Evolutionary conservation across 2,329 filamentous ascomycete genomes (phyloP), one percentile per base, ranked within the genome.

Genomic region (Phialophora macrospora): DNA sequence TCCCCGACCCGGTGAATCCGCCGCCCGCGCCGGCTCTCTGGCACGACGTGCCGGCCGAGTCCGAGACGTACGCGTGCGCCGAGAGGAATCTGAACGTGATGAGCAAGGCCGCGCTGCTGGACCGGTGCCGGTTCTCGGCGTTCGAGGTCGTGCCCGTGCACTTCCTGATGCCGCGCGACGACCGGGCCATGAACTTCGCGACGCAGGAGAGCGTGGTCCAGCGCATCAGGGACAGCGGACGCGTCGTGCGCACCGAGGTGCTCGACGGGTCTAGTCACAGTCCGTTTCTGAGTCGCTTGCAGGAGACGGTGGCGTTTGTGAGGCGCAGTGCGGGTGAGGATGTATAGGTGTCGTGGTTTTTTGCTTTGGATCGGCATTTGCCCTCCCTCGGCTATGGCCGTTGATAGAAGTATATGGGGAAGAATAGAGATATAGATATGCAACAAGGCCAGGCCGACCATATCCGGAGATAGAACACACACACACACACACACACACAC

Each of bases 291-390:
- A 61, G 55, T 24, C 30, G 52, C 11, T 46, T 64, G n/a, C 32
- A 58, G 5, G 60, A 63, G 54, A 67, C 65, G 41, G 56, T 28
- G n/a, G 65, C 44, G 24, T 67, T 67, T 32, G 5, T 67, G 11
- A 56, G 65, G n/a, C 32, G 61, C 30, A 64, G 48, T 52, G 65
- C 65, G 3, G 65, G 65, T 11, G 65, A 67, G 57, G 38, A 55
- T 12, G 52, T 51, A 4, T 49, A 49, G 46, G 1, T 30, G 30
- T 30, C 1, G n/a, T n/a, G n/a, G n/a, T n/a, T n/a, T n/a, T 24
- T 24, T 32, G 32, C 9, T 34, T 34, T 34, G 11, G 32, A 34
- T 34, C 9, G 32, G 32, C 4, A 12, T 12, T 34, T 9, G 32
- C 32, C 12, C 11, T 9, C 2, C 32, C 4, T 11, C 11, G 9